Conservation (phyloP, 2,329 filamentous ascomycete genomes). For the Venturia pyrina region DNA sequence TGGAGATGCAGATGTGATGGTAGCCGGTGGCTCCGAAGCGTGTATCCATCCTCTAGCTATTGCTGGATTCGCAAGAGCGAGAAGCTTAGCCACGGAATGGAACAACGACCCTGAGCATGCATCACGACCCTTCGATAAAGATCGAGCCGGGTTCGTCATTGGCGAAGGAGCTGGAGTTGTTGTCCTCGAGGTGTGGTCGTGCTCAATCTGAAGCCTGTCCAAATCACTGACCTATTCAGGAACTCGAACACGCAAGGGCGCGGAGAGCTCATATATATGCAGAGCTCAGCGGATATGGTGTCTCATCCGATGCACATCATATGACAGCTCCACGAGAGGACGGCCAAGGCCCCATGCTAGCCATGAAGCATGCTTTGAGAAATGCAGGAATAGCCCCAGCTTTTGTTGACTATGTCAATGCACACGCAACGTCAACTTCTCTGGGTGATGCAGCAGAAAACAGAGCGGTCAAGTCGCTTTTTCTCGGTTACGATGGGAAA, state of each 20-base stretch:
- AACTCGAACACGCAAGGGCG: conserved; percentile 73
- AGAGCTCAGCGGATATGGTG: conserved; percentile 79
- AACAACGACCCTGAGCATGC: conserved; percentile 62
- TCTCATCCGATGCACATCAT: conserved; percentile 83
- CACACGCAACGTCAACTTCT: conserved; percentile 80
- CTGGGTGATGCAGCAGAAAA: conserved; percentile 88
- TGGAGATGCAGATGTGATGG: conserved; percentile 88
- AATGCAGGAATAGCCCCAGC: conserved; percentile 59
- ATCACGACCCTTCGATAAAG: conserved; percentile 78
- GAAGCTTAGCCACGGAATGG: conserved; percentile 73
- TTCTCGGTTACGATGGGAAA: conserved; percentile 64
- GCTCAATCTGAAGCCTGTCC: neutral
- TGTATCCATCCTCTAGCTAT: conserved; percentile 93
- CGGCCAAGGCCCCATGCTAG: conserved; percentile 68
- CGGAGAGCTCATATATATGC: conserved; percentile 78
- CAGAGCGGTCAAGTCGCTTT: conserved; percentile 64
- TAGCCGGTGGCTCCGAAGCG: conserved; percentile 89
- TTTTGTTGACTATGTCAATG: conserved; percentile 84
- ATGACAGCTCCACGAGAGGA: conserved; percentile 83
- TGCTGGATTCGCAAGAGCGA: conserved; percentile 79
- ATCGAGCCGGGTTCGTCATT: conserved; percentile 79
- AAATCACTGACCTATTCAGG: conserved; percentile 32
- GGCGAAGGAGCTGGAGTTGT: conserved; percentile 84
- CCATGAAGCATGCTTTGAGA: conserved; percentile 76
- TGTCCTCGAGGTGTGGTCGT: conserved; percentile 56